Percentiles rank a stretch among this genome's conserved stretches.
These are phyloP conservation scores for Dactylellina sp. DNA, from an alignment of 2,329 filamentous ascomycete genomes.

Conservation along the genomic window DNA sequence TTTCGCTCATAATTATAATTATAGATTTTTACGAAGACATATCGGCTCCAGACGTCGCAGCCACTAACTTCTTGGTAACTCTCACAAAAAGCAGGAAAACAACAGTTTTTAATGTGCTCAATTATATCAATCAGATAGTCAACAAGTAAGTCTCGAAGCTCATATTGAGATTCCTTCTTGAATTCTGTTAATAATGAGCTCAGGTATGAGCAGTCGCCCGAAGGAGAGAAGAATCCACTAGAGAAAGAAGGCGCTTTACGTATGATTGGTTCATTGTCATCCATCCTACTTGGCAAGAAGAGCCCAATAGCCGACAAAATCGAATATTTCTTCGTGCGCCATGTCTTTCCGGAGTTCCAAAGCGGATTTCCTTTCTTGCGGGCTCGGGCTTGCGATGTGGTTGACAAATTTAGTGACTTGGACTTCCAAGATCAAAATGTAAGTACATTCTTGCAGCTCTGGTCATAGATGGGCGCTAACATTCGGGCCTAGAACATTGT, in stretches of 20 bases:
- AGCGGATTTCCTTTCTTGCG: conserved; percentile 91
- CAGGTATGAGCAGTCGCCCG: conserved; percentile 71
- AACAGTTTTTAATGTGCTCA: conserved; percentile 93
- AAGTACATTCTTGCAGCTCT: conserved; percentile 11
- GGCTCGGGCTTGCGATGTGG: conserved; percentile 92
- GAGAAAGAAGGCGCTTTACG: conserved; percentile 96
- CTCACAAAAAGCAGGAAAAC: conserved; percentile 94
- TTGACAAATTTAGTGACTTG: conserved; percentile 97
- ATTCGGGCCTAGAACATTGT: conserved; percentile 75
- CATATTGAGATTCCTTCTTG: background rate
- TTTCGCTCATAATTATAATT: background rate
- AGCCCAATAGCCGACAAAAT: conserved; percentile 97
- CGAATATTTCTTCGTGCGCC: conserved; percentile 97
- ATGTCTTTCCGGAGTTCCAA: conserved; percentile 97
- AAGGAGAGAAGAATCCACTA: conserved; percentile 90
- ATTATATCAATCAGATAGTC: conserved; percentile 94
- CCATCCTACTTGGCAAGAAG: conserved; percentile 96
- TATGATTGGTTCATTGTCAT: conserved; percentile 95
- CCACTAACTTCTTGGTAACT: conserved; percentile 94
- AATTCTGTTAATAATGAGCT: background rate
- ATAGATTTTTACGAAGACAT: conserved; percentile 92
- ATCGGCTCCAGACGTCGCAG: conserved; percentile 91
- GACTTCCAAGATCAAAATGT: conserved; percentile 92
- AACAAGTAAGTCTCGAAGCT: conserved; percentile 78
- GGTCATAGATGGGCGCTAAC: conserved; percentile 15